Evolutionary conservation across 306 rosid genomes (phyloP).

Genomic region (Erythrophleum fordii): DNA sequence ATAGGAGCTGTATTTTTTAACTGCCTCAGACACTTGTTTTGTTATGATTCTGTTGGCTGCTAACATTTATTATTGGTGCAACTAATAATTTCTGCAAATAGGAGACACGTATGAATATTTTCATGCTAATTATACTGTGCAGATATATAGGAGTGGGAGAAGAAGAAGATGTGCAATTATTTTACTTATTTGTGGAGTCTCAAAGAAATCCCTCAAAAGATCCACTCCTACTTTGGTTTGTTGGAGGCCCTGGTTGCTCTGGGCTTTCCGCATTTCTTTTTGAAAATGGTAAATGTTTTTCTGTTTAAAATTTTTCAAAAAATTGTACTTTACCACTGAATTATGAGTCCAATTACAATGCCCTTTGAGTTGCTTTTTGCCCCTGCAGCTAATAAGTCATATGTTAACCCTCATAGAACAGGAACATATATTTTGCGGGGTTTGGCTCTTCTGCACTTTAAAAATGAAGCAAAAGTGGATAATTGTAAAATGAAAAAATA

Average conservation of each 20-base stretch:
- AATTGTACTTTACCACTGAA: background rate
- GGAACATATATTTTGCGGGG: background rate
- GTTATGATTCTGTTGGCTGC: background rate
- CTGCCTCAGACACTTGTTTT: background rate
- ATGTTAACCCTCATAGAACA: background rate
- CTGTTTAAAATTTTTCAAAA: background rate
- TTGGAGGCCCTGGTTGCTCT: conserved; percentile 50
- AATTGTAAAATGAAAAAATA: background rate
- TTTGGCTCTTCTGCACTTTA: background rate
- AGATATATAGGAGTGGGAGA: conserved; percentile 51
- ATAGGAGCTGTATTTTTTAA: background rate
- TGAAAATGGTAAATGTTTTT: conserved; percentile 39
- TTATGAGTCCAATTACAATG: background rate
- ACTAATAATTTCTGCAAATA: background rate
- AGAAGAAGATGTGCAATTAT: conserved; percentile 39
- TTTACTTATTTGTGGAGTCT: conserved; percentile 46
- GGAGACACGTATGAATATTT: background rate
- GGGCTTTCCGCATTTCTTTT: conserved; percentile 38
- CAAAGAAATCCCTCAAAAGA: conserved; percentile 36
- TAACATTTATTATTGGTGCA: background rate
- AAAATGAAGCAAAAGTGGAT: background rate
- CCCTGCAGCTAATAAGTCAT: background rate
- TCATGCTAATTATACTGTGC: background rate
- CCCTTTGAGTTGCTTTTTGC: too few species aligned
- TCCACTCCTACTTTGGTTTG: conserved; percentile 43